phyloP scores from a whole-genome alignment of 495 filamentous ascomycete genomes.

The Podospora appendiculata region DNA sequence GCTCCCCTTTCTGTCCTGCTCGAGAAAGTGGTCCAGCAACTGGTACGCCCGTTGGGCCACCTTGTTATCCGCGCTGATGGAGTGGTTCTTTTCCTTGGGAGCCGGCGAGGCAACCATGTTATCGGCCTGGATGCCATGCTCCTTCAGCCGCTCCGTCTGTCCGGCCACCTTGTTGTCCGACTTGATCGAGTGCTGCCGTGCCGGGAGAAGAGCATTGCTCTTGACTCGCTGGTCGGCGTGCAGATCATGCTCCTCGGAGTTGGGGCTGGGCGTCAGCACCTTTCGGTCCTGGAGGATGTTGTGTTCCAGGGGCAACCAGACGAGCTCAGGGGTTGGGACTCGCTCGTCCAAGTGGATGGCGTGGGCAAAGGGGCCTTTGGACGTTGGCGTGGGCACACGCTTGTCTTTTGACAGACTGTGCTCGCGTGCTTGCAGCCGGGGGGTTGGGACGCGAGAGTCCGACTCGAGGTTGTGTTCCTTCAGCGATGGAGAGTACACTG shows the following conservation, averaged over 20 bases:
- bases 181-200: conserved; percentile 6
- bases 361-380: neutral
- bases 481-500: neutral
- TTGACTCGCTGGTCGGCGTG: conserved; percentile 7
- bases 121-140: conserved; percentile 1
- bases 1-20: conserved; percentile 6
- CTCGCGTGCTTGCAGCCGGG: neutral
- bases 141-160: neutral
- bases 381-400: conserved; percentile 1
- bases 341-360: conserved; percentile 10
- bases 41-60: conserved; percentile 10
- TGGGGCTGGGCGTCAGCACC: conserved; percentile 7
- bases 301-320: conserved; percentile 5
- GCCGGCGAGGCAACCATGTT: conserved; percentile 3
- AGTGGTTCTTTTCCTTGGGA: conserved; percentile 1
- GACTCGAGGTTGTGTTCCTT: conserved; percentile 5
- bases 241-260: conserved; percentile 7
- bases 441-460: conserved; percentile 4
- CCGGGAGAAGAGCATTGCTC: conserved; percentile 1
- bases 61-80: conserved; percentile 6
- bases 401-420: conserved; percentile 12
- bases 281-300: conserved; percentile 6
- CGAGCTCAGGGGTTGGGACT: conserved; percentile 10
- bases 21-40: conserved; percentile 15
- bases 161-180: conserved; percentile 2